These are phyloP conservation scores for Gleditsia sinensis DNA, from an alignment of 306 rosid genomes.

Conservation along the genomic window DNA sequence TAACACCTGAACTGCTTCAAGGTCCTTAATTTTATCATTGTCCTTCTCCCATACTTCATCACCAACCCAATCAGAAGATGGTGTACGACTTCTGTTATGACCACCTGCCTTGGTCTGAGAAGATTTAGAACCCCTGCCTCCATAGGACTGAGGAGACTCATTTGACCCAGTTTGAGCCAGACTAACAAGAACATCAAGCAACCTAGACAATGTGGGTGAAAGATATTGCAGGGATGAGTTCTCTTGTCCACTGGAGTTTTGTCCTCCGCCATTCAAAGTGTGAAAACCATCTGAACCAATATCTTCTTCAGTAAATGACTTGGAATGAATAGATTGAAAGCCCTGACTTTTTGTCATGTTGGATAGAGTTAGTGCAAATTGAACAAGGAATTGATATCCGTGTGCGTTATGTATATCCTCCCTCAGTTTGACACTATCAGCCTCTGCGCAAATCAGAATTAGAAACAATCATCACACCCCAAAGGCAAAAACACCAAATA, in stretches of 20 bases:
- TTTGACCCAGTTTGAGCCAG: constrained; percentile 88
- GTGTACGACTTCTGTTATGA: constrained; percentile 73
- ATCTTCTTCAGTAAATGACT: constrained; percentile 49
- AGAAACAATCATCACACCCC: constrained; percentile 40
- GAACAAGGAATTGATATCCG: constrained; percentile 98
- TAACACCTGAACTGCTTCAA: constrained; percentile 98
- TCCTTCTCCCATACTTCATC: constrained; percentile 94
- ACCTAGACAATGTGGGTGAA: constrained; percentile 78
- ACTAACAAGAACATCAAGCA: constrained; percentile 96
- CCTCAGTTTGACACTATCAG: constrained; percentile 79
- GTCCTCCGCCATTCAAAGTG: constrained; percentile 39
- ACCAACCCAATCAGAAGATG: constrained; percentile 73
- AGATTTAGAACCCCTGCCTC: constrained; percentile 70
- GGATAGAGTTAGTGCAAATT: constrained; percentile 85
- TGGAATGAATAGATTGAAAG: constrained; percentile 57
- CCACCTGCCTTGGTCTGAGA: constrained; percentile 65
- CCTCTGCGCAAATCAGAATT: constrained; percentile 68
- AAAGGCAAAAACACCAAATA: background rate
- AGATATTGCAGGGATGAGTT: constrained; percentile 54
- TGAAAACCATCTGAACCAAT: constrained; percentile 49
- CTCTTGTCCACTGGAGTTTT: constrained; percentile 54
- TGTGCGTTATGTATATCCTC: constrained; percentile 99
- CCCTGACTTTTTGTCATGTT: constrained; percentile 63
- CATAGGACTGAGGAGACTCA: constrained; percentile 61
- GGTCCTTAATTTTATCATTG: constrained; percentile 91